Evolutionary conservation across 768 basidiomycete genomes (phyloP), one percentile per base, ranked within the genome.

Genomic region (Mrakia blollopis): DNA sequence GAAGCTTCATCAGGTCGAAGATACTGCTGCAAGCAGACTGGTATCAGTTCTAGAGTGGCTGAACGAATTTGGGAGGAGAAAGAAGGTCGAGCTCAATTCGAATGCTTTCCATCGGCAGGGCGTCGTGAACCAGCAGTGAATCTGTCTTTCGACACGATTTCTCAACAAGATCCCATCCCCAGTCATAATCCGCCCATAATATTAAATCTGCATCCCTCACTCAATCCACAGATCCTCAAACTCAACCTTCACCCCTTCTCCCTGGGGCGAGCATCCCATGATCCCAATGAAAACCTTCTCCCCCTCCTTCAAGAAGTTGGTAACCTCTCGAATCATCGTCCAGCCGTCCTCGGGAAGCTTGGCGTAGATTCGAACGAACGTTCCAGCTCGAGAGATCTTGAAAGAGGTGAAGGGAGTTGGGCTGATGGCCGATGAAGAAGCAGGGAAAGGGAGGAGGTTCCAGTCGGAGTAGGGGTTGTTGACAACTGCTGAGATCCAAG

Each of bases 401-500:
- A 75, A 67, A 6, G 25, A 23, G 1, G 65, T 30, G 37, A 68
- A 75, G 41, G 65, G 16, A n/a, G 62, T 47, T 14, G 73, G 25
- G 30, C 14, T 37, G n/a, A 35, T 18, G 35, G 70, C 47, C 1
- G 70, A 50, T 9, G 52, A 47, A 13, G 44, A 37, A 30, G 71
- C 30, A 3, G 50, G 54, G 35, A 35, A 52, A 18, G 65, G 52
- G 23, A 68, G 62, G 3, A 75, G 62, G 5, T 37, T 68, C 74
- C 74, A 75, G 65, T 75, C 74, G 7, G 74, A 75, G 50, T 16
- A 75, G 16, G 63, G 74, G 35, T 75, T 50, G 50, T 41, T 75
- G 18, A 75, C 44, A 21, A 75, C 74, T 39, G 74, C 74, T 13
- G 62, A 67, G 50, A 75, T 9, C 74, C 74, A 75, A 16, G 74